Conservation (phyloP, 108 stramenopile species). For the Parietichytrium sp. region DNA sequence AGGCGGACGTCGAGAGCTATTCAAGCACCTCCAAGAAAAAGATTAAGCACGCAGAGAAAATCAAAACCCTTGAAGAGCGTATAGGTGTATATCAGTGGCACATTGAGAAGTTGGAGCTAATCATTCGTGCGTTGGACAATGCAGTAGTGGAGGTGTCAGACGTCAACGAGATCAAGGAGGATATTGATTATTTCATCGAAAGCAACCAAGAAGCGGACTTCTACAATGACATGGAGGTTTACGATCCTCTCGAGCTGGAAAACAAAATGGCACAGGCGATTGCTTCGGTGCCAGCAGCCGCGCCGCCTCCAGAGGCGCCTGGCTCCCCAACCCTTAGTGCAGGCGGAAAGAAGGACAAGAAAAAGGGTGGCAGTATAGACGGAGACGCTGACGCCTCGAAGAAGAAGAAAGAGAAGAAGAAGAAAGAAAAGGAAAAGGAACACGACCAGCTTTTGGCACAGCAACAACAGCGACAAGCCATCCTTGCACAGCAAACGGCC, state of each 20-base stretch:
- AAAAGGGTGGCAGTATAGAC: background rate
- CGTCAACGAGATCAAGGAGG: slow-evolving; percentile 86
- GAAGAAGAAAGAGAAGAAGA: background rate
- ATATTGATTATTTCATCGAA: slow-evolving; percentile 91
- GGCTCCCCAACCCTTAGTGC: slow-evolving; percentile 4
- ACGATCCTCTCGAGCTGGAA: slow-evolving; percentile 58
- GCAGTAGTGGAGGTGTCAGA: slow-evolving; percentile 74
- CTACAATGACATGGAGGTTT: slow-evolving; percentile 63
- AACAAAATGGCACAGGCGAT: background rate
- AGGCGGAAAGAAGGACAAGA: slow-evolving; percentile 50
- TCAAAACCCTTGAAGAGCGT: slow-evolving; percentile 67
- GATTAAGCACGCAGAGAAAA: slow-evolving; percentile 66
- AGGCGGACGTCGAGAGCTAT: slow-evolving; percentile 80
- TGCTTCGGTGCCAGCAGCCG: slow-evolving; percentile 63
- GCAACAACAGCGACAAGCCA: slow-evolving; percentile 68
- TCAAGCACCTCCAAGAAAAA: slow-evolving; percentile 79
- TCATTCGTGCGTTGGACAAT: slow-evolving; percentile 91
- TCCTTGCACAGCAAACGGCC: slow-evolving; percentile 58
- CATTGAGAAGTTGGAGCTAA: slow-evolving; percentile 81
- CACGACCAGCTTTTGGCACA: slow-evolving; percentile 70
- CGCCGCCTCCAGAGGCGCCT: background rate
- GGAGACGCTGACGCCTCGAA: slow-evolving; percentile 60
- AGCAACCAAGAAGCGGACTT: slow-evolving; percentile 78
- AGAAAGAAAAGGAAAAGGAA: slow-evolving; percentile 45
- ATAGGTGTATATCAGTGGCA: slow-evolving; percentile 82